A percentile compares a stretch with the other conserved stretches of the same genome.
Evolutionary conservation across 2,329 filamentous ascomycete genomes (phyloP).

Genomic region (Bertia moriformis): DNA sequence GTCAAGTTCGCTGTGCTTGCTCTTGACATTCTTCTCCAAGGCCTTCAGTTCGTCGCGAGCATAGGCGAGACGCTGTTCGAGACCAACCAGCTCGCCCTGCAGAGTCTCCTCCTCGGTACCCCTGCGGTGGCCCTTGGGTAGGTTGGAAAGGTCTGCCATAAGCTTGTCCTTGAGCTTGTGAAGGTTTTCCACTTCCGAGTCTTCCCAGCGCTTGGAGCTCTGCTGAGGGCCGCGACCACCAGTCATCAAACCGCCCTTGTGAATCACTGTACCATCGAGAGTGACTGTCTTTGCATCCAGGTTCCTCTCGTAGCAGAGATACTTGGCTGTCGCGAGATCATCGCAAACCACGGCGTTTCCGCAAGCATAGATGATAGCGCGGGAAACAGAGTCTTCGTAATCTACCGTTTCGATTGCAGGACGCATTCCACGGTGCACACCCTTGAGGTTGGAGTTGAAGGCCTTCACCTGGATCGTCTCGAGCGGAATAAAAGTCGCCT

Average conservation of each 20-base stretch:
- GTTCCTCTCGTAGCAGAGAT: constrained; percentile 71
- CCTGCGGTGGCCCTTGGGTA: constrained; percentile 64
- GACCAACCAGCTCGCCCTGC: constrained; percentile 62
- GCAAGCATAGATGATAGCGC: constrained; percentile 88
- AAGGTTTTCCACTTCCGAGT: constrained; percentile 77
- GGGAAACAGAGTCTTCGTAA: constrained; percentile 74
- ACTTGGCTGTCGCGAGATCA: constrained; percentile 69
- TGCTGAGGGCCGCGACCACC: constrained; percentile 71
- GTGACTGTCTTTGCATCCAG: constrained; percentile 91
- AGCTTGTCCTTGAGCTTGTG: constrained; percentile 67
- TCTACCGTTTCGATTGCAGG: constrained; percentile 93
- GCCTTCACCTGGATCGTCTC: constrained; percentile 95
- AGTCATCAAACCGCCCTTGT: constrained; percentile 93
- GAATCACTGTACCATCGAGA: constrained; percentile 86
- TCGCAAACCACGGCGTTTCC: constrained; percentile 93
- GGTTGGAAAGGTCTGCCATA: constrained; percentile 27
- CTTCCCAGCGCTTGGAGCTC: constrained; percentile 66
- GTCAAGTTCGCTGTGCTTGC: constrained; percentile 70
- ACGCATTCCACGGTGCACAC: constrained; percentile 62
- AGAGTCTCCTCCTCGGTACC: constrained; percentile 62
- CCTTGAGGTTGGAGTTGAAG: constrained; percentile 79
- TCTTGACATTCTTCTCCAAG: constrained; percentile 68
- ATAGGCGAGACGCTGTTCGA: constrained; percentile 63
- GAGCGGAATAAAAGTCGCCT: constrained; percentile 87
- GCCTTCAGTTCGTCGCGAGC: constrained; percentile 63